Base-by-base conservation (phyloP, 495 filamentous ascomycete species). In the Aspergillus olivimuriae region DNA sequence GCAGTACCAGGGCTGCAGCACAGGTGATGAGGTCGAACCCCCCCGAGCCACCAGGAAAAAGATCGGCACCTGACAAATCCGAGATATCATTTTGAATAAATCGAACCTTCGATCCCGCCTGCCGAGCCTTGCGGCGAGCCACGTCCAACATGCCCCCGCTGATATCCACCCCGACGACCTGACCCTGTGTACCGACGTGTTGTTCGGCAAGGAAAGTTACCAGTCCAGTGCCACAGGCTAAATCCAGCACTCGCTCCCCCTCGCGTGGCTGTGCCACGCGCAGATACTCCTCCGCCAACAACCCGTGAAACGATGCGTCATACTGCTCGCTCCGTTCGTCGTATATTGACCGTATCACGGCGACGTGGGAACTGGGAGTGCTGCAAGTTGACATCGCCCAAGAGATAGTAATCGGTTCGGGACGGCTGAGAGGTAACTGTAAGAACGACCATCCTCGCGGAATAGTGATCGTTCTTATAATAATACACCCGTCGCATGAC, bases 201-300 rank as follows among this genome's bases (percentile, higher is more conserved):
- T 55, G 35, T 14, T 55, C 55, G 5, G 57, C 64, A 1, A 60
- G 58, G 21, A 65, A 55, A 15, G 57, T 57, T 34, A 69, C 55
- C 2, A 65, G 55, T 8, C 70, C 70, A 4, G 67, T 73, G 12
- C 69, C 71, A 47, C 67, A 73, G 16, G 62, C 65, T 9, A 73
- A 56, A 44, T 72, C 70, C 2, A 75, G 59, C 4, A 70, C 53
- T 7, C 48, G 39, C 16, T 64, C 50, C 10, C 68, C 69, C 8
- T 49, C 45, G 14, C 44, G 18, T 6, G 64, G 39, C 2, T 44
- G 24, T 22, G 47, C 46, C 39, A 45, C 37, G 23, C 43, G 40
- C 2, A 60, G 19, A 26, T 49, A 62, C 30, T 52, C 49, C 46
- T 37, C 50, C 4, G 50, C 50, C 4, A 44, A 34, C 26, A 22